phyloP scores from a whole-genome alignment of 2,329 filamentous ascomycete genomes.

The Colletotrichum orchidophilum region DNA sequence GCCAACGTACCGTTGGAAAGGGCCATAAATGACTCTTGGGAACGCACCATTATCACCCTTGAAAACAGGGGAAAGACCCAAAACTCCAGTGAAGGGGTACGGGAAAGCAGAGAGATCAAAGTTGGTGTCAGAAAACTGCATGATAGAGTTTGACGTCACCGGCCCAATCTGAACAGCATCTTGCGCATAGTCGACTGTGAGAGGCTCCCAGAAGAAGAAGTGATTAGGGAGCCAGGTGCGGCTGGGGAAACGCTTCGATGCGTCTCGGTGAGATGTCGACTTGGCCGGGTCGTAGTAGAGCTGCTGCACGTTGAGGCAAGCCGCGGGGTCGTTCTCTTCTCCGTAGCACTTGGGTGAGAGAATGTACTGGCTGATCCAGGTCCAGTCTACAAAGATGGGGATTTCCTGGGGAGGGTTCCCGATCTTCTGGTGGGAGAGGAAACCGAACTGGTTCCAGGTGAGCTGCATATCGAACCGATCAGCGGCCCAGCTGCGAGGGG shows the following conservation, averaged over 20 bases:
- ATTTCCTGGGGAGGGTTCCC: conserved; percentile 30
- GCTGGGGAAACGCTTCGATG: conserved; percentile 19
- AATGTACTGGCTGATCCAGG: conserved; percentile 35
- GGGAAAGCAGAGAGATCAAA: conserved; percentile 27
- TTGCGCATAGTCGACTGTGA: conserved; percentile 31
- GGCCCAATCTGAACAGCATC: conserved; percentile 31
- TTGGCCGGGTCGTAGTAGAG: conserved; percentile 29
- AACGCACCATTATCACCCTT: neutral
- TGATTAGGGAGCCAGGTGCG: conserved; percentile 36
- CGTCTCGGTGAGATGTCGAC: conserved; percentile 27
- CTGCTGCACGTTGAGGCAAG: conserved; percentile 30
- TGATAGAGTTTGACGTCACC: conserved; percentile 14
- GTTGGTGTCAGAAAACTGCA: conserved; percentile 31
- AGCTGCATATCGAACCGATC: conserved; percentile 31
- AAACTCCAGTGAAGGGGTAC: conserved; percentile 33
- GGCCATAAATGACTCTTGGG: neutral
- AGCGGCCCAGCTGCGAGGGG: neutral
- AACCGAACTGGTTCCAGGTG: conserved; percentile 29
- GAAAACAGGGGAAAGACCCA: conserved; percentile 34
- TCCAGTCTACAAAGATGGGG: conserved; percentile 36
- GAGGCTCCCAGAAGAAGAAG: conserved; percentile 35
- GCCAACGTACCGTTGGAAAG: neutral
- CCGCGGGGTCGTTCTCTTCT: conserved; percentile 7
- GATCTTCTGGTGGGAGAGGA: conserved; percentile 26
- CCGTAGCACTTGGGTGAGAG: conserved; percentile 33